A percentile compares a stretch with the other conserved stretches of the same genome.
phyloP scores from a whole-genome alignment of 345 rosid genomes.

The Reutealis trisperma region DNA sequence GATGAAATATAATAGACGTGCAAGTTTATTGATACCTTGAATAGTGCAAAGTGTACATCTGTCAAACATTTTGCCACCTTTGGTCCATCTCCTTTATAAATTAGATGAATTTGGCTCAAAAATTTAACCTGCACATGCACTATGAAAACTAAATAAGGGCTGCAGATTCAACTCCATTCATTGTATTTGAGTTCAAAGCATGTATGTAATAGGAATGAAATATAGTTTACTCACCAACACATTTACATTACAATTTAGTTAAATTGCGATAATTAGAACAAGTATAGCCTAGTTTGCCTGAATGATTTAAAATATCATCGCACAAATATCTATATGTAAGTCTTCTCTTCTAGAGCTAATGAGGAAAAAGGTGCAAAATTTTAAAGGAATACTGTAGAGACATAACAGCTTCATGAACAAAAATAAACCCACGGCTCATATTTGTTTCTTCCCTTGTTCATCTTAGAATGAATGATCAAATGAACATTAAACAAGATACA shows the following conservation, averaged over 20 bases:
- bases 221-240: too few relatives aligned
- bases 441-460: not conserved
- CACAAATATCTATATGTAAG: not conserved
- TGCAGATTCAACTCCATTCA: not conserved
- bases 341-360: not conserved
- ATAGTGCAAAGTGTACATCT: slow-evolving; percentile 90
- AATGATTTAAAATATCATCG: not conserved
- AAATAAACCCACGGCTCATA: not conserved
- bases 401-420: not conserved
- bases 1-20: not conserved
- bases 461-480: not conserved
- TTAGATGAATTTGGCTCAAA: slow-evolving; percentile 76
- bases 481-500: not conserved
- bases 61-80: slow-evolving; percentile 83
- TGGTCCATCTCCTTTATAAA: slow-evolving; percentile 86
- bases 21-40: slow-evolving; percentile 57
- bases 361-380: not conserved
- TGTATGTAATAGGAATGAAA: too few relatives aligned
- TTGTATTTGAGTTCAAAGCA: not conserved
- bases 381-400: not conserved
- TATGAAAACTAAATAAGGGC: slow-evolving; percentile 17
- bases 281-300: not conserved
- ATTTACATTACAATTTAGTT: not conserved
- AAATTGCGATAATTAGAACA: not conserved
- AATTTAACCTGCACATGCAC: slow-evolving; percentile 70